phyloP scores from a whole-genome alignment of 441 rosid species.

The Breynia disticha region DNA sequence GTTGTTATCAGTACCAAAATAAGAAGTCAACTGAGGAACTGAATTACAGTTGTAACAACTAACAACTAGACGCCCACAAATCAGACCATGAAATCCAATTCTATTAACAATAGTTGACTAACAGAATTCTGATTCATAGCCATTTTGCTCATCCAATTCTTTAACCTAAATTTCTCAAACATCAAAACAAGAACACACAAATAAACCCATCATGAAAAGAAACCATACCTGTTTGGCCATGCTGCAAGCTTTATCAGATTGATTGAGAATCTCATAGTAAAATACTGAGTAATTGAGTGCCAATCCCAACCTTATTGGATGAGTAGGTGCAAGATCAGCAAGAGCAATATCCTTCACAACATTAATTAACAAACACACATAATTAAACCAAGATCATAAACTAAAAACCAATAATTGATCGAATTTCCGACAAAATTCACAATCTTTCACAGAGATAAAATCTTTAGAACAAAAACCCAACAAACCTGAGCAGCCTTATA shows the following conservation, averaged over 20 bases:
- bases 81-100: not conserved
- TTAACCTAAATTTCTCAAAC: not conserved
- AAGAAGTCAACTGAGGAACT: not conserved
- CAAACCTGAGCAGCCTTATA: slow-evolving; percentile 79
- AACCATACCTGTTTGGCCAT: slow-evolving; percentile 73
- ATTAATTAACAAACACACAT: not conserved
- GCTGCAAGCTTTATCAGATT: slow-evolving; percentile 76
- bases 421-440: too few relatives aligned
- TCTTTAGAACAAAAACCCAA: not conserved
- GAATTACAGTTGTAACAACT: not conserved
- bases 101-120: not conserved
- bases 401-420: too few relatives aligned
- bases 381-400: not conserved
- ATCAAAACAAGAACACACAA: not conserved
- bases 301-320: slow-evolving; percentile 75
- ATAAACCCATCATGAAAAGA: not conserved
- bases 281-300: slow-evolving; percentile 81
- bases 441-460: not conserved
- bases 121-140: too few relatives aligned
- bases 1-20: not conserved
- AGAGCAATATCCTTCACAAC: slow-evolving; percentile 46
- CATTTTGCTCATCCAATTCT: too few relatives aligned
- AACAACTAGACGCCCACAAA: not conserved
- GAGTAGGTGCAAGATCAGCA: slow-evolving; percentile 74
- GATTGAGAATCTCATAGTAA: slow-evolving; percentile 77